Conservation (phyloP, 2,329 filamentous ascomycete genomes). For the Colletotrichum magnum region DNA sequence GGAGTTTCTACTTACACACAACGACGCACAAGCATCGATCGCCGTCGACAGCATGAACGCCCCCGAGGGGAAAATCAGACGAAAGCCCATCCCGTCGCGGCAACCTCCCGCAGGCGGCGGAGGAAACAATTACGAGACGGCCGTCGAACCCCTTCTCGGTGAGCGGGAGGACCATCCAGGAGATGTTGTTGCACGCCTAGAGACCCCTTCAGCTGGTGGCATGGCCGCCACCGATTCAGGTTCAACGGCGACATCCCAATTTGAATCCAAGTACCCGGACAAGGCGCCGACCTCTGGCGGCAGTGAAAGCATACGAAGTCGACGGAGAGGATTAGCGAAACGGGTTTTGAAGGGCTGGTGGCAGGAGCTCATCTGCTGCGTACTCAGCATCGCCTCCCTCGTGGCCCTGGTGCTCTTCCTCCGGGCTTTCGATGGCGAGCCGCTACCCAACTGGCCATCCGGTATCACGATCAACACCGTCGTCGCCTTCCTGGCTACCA, state of each 20-base stretch:
- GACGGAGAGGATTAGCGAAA: neutral
- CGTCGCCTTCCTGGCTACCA: conserved; percentile 45
- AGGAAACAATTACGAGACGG: neutral
- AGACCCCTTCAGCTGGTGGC: too few species aligned
- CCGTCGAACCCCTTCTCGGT: neutral
- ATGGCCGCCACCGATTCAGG: too few species aligned
- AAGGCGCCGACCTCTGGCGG: too few species aligned
- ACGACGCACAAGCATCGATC: too few species aligned
- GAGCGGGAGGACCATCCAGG: neutral
- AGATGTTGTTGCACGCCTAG: too few species aligned
- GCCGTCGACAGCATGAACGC: too few species aligned
- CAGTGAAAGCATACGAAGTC: neutral
- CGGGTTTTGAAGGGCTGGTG: neutral
- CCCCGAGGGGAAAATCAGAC: neutral
- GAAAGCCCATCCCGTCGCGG: neutral
- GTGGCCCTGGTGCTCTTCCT: neutral
- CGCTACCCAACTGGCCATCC: conserved; percentile 41
- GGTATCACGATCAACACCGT: conserved; percentile 48
- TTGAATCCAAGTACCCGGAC: neutral
- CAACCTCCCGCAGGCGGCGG: neutral
- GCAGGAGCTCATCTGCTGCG: neutral
- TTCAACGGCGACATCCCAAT: neutral
- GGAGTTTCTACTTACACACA: too few species aligned
- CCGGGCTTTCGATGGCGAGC: conserved; percentile 35
- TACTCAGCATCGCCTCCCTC: neutral